These are phyloP conservation scores for Boletus rubroflammeus DNA, from an alignment of 768 basidiomycete species.

Conservation along the genomic window DNA sequence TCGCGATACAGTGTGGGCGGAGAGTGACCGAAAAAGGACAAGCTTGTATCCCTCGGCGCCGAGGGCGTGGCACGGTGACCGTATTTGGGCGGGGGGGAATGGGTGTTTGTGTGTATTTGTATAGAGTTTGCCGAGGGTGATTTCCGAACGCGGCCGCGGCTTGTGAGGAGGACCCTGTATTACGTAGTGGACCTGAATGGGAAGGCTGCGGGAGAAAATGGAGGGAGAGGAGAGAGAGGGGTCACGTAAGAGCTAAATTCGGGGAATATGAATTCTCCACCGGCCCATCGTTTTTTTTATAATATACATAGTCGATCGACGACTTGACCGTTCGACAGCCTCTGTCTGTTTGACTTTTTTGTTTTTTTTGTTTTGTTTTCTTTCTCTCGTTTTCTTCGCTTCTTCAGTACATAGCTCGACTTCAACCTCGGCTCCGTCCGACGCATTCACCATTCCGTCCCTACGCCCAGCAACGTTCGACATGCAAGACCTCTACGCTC, in stretches of 20 bases:
- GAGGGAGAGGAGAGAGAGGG: constrained; percentile 24
- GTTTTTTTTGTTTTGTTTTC: constrained; percentile 22
- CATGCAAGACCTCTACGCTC: constrained; percentile 49
- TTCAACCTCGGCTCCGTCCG: constrained; percentile 17
- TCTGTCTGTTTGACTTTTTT: constrained; percentile 28
- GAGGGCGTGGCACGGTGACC: constrained; percentile 34
- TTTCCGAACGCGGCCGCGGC: constrained; percentile 39
- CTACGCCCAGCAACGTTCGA: constrained; percentile 39
- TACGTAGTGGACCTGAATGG: constrained; percentile 29
- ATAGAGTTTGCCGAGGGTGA: constrained; percentile 35
- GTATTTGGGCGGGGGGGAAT: constrained; percentile 15
- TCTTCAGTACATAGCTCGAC: constrained; percentile 30
- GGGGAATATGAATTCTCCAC: constrained; percentile 40
- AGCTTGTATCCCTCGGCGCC: constrained; percentile 37
- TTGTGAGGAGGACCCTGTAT: constrained; percentile 32
- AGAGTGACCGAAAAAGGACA: constrained; percentile 31
- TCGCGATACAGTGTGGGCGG: constrained; percentile 32
- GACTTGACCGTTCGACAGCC: constrained; percentile 26
- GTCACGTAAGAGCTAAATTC: constrained; percentile 36
- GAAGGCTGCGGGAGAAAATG: constrained; percentile 33
- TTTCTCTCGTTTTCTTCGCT: constrained; percentile 34
- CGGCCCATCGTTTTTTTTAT: constrained; percentile 34
- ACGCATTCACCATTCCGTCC: constrained; percentile 37
- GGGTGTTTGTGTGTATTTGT: constrained; percentile 23
- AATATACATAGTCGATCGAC: constrained; percentile 38